A percentile compares a stretch with the other conserved stretches of the same genome.
Conservation (phyloP, 345 rosid genomes). For the Rubroshorea leprosula region DNA sequence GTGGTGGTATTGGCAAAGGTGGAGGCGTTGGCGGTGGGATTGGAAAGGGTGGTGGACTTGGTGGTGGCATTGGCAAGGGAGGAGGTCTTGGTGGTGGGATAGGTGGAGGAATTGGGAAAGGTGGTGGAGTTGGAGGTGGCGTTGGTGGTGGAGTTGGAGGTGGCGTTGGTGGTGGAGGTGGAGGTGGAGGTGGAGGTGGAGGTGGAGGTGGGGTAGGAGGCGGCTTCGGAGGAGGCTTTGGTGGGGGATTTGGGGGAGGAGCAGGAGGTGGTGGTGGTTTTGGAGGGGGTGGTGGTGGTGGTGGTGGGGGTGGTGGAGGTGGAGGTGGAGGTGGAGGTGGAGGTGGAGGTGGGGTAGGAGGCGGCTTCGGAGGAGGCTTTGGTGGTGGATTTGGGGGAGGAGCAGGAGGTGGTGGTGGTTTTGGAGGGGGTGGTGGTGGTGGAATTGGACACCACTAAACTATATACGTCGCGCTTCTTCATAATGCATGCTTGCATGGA, state of each 20-base stretch:
- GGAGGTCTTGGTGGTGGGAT: conserved; percentile 22
- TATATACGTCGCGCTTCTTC: not conserved
- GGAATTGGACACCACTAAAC: conserved; percentile 5
- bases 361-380: conserved; percentile 11
- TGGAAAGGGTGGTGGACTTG: conserved; percentile 20
- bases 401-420: conserved; percentile 17
- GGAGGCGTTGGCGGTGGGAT: not conserved
- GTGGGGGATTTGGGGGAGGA: conserved; percentile 6
- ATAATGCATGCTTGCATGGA: not conserved
- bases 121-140: conserved; percentile 6
- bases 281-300: not conserved
- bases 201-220: not conserved
- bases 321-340: not conserved
- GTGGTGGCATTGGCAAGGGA: conserved; percentile 11
- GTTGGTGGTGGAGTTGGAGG: conserved; percentile 21
- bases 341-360: conserved; percentile 16
- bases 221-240: not conserved
- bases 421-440: conserved; percentile 7
- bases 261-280: not conserved
- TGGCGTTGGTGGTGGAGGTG: conserved; percentile 28
- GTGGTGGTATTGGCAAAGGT: not conserved
- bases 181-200: conserved; percentile 4
- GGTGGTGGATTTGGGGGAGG: conserved; percentile 22
- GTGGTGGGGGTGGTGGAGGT: not conserved
- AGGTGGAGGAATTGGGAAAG: conserved; percentile 9